These are phyloP conservation scores for Gossypium longicalyx DNA, from an alignment of 345 rosid genomes.

Conservation along the genomic window DNA sequence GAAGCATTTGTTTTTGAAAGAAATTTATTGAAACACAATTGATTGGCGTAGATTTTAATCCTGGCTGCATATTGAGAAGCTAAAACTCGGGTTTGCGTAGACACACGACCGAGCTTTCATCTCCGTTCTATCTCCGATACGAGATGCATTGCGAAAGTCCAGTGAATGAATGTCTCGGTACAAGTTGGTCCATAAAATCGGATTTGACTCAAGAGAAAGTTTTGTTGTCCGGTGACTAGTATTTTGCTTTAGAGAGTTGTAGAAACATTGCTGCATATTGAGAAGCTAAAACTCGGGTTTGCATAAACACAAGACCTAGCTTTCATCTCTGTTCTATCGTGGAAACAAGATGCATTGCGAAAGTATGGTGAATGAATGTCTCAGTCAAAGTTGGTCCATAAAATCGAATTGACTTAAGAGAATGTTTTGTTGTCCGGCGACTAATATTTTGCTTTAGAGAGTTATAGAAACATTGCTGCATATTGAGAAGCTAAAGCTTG, in stretches of 20 bases:
- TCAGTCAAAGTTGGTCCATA: no score
- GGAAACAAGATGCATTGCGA: no score
- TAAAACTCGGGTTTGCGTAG: neutral
- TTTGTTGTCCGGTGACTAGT: neutral
- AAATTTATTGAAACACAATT: neutral
- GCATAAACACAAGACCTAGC: no score
- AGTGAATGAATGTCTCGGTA: neutral
- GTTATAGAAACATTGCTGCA: neutral
- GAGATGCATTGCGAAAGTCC: neutral
- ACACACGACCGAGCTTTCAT: neutral
- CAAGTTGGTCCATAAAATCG: neutral
- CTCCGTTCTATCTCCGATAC: neutral
- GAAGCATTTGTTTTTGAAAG: neutral
- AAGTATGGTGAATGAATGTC: no score
- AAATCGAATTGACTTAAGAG: no score
- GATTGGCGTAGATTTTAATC: neutral
- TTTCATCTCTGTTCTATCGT: no score
- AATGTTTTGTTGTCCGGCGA: no score
- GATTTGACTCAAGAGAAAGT: neutral
- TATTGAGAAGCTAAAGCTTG: neutral
- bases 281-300: no score
- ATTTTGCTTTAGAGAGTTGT: neutral
- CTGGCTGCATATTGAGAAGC: neutral
- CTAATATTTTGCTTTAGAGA: no score
- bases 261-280: no score